Conservation (phyloP, 805 yeast species). For the Zygoascus biomembranicola region DNA sequence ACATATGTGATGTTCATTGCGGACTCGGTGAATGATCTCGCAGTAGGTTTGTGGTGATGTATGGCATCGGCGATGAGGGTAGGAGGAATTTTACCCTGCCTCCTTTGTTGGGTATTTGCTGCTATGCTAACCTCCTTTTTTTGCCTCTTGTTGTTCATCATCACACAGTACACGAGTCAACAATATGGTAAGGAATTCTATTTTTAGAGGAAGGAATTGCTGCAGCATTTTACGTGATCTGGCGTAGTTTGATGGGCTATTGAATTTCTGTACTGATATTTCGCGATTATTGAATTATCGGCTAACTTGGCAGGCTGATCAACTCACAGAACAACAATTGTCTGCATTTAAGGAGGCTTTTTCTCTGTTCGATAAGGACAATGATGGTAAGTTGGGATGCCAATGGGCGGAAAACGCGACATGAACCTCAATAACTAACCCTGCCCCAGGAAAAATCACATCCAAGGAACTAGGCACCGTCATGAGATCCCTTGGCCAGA, state of each 20-base stretch:
- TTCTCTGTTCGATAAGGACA: conserved; percentile 91
- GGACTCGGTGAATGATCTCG: background rate
- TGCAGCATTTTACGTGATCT: too few species aligned
- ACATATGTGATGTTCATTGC: background rate
- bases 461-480: conserved; percentile 95
- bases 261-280: too few species aligned
- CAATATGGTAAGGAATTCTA: background rate
- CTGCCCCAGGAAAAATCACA: conserved; percentile 63
- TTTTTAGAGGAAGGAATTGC: background rate
- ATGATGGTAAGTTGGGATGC: conserved; percentile 57
- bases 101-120: too few species aligned
- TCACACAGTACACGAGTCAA: background rate
- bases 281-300: too few species aligned
- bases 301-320: conserved; percentile 44
- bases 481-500: conserved; percentile 97
- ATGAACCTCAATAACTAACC: background rate
- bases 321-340: conserved; percentile 92
- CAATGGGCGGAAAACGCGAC: background rate
- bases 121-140: background rate
- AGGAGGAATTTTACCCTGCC: too few species aligned
- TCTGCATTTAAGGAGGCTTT: conserved; percentile 97
- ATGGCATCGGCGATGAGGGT: too few species aligned
- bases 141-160: background rate
- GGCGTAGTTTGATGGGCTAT: too few species aligned
- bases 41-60: too few species aligned